phyloP scores from a whole-genome alignment of 169 alveolate genomes.

The Babesia sp. region DNA sequence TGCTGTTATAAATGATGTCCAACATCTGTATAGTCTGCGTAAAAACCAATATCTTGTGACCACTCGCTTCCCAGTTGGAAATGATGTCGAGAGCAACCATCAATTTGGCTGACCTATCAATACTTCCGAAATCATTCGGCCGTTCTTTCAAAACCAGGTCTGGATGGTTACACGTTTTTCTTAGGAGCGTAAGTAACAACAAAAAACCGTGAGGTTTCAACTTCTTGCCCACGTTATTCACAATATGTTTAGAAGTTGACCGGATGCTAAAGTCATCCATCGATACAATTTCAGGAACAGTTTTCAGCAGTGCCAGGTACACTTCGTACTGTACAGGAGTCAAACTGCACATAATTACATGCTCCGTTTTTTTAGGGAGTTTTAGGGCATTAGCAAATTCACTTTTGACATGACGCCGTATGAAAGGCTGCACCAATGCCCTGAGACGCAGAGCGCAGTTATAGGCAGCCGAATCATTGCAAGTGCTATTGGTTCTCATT shows the following conservation, averaged over 20 bases:
- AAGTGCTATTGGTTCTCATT: not conserved
- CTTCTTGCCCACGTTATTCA: constrained; percentile 22
- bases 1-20: constrained; percentile 87
- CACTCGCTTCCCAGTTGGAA: constrained; percentile 72
- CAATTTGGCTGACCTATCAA: constrained; percentile 87
- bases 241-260: not conserved
- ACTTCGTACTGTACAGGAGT: constrained; percentile 71
- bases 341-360: constrained; percentile 68
- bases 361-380: constrained; percentile 73
- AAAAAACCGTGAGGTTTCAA: constrained; percentile 78
- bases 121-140: constrained; percentile 80
- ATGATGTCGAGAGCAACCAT: constrained; percentile 84
- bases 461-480: constrained; percentile 14
- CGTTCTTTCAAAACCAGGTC: constrained; percentile 76
- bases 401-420: constrained; percentile 36
- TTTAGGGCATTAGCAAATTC: constrained; percentile 19
- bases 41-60: constrained; percentile 86
- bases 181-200: constrained; percentile 93
- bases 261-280: not conserved
- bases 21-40: constrained; percentile 90
- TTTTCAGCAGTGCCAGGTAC: constrained; percentile 44
- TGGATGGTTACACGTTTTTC: constrained; percentile 98
- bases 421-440: constrained; percentile 45
- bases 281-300: not conserved
- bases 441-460: constrained; percentile 42